Base-by-base conservation (phyloP, 345 rosid genomes). In the Hibiscus mutabilis region DNA sequence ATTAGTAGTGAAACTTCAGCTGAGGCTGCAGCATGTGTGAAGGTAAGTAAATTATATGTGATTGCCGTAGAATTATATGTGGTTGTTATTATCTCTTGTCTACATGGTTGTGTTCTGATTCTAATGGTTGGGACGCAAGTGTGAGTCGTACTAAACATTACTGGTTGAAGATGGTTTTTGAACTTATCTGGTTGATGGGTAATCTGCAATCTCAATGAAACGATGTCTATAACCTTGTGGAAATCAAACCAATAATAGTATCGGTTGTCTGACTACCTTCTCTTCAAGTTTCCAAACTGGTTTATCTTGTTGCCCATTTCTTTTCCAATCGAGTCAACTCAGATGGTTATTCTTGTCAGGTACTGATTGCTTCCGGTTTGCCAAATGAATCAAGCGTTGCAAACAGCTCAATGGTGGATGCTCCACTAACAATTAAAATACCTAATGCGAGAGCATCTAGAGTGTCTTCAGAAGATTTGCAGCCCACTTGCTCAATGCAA, bases 21-120 rank as follows among this genome's bases (percentile, higher is more conserved):
- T 9, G 98, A 92, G 80, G 98, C 91, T 77, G 84, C 91, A 68
- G 98, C 98, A 5, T 84, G 89, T 76, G 98, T 90, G 40, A 95
- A 88, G 83, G 99, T 95, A 81, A 70, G 78, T 61, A 33, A 71
- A 60, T 15, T 62, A 3, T 16, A 49, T 52, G 40, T 65, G 16
- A 27, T 49, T 16, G 0, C 6, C 58, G 16, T 47, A 16, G 8
- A 25, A 67, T 49, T 21, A 49, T 49, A 46, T 29, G 1, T 57
- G 60, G 60, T 22, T 57, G 29, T 18, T 52, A 18, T 18, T 60
- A 29, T 15, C 10, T 25, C 64, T 60, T 60, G 18, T 18, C 40
- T n/a, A 10, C 47, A 6, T 6, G 1, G 22, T 42, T 40, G 19
- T 24, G 52, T 21, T 42, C 33, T 24, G 11, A 7, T 24, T 47